Evolutionary conservation across 2,329 filamentous ascomycete species (phyloP).

Genomic region (Fusarium sp.): DNA sequence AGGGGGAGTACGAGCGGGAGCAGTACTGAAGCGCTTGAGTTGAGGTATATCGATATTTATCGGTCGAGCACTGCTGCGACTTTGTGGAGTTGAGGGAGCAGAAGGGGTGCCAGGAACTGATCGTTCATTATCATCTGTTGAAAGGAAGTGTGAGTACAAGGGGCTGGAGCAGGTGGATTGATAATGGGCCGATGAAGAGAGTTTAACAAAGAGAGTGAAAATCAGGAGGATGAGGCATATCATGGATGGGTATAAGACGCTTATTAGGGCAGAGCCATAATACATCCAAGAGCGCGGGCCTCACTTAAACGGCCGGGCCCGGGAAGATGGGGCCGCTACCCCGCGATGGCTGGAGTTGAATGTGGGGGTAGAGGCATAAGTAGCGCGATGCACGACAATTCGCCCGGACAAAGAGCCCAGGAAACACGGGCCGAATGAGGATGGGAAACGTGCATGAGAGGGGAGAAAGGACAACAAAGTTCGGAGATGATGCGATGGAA

Average conservation of each 20-base stretch:
- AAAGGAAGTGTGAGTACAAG: constrained; percentile 26
- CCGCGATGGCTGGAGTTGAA: constrained; percentile 43
- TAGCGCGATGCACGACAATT: constrained; percentile 26
- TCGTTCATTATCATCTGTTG: constrained; percentile 39
- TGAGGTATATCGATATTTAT: constrained; percentile 69
- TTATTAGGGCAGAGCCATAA: constrained; percentile 23
- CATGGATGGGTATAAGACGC: constrained; percentile 33
- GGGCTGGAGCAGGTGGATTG: neutral
- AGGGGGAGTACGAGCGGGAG: constrained; percentile 61
- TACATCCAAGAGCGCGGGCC: constrained; percentile 30
- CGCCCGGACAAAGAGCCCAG: constrained; percentile 29
- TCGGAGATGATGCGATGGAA: constrained; percentile 5
- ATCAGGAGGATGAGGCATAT: constrained; percentile 37
- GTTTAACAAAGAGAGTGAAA: constrained; percentile 33
- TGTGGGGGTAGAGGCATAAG: constrained; percentile 38
- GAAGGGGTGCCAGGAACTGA: constrained; percentile 36
- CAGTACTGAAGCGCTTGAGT: constrained; percentile 57
- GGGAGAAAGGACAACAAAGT: constrained; percentile 15
- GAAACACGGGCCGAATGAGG: constrained; percentile 18
- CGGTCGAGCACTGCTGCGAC: constrained; percentile 58
- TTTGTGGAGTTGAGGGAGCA: constrained; percentile 43
- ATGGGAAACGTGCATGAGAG: constrained; percentile 17
- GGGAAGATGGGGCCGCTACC: constrained; percentile 45
- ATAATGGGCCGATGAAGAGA: constrained; percentile 11
- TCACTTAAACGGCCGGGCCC: constrained; percentile 43